Percentiles rank a stretch among this genome's conserved stretches.
phyloP scores from a whole-genome alignment of 2,329 filamentous ascomycete species.

The Aspergillus alliaceus region DNA sequence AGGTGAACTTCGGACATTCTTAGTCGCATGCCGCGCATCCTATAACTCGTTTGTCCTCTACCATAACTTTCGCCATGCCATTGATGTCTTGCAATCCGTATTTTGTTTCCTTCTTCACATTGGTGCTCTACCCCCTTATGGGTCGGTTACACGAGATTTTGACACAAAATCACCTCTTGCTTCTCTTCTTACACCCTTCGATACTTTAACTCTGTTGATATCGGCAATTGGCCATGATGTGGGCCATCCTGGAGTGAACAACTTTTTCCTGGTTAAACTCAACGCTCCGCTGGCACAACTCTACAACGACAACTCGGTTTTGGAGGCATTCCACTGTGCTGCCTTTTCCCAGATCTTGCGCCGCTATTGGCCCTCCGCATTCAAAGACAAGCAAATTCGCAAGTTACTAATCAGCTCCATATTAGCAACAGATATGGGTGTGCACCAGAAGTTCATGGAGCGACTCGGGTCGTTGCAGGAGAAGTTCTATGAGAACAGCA shows the following conservation, averaged over 20 bases:
- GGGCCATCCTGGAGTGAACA: slow-evolving; percentile 96
- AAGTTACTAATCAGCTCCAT: slow-evolving; percentile 97
- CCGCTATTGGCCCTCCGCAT: slow-evolving; percentile 83
- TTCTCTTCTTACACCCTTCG: slow-evolving; percentile 76
- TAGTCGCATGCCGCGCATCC: slow-evolving; percentile 85
- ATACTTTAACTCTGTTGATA: slow-evolving; percentile 83
- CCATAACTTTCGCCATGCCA: slow-evolving; percentile 96
- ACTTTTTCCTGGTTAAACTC: slow-evolving; percentile 87
- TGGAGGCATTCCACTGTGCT: slow-evolving; percentile 96
- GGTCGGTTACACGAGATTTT: slow-evolving; percentile 35
- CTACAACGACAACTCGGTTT: slow-evolving; percentile 94
- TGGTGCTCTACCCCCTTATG: slow-evolving; percentile 71
- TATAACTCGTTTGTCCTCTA: slow-evolving; percentile 97
- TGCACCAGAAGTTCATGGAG: slow-evolving; percentile 96
- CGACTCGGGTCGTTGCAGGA: slow-evolving; percentile 78
- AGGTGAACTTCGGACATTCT: slow-evolving; percentile 81
- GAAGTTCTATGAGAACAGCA: slow-evolving; percentile 67
- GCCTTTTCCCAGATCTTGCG: slow-evolving; percentile 95
- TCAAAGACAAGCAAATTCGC: slow-evolving; percentile 75
- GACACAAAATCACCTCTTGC: slow-evolving; percentile 64
- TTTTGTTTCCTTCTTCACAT: slow-evolving; percentile 87
- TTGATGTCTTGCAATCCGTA: slow-evolving; percentile 91
- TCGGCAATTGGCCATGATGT: slow-evolving; percentile 98
- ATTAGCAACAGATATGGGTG: slow-evolving; percentile 92
- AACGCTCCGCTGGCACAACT: slow-evolving; percentile 91